Conservation (phyloP, 768 basidiomycete species). For the Daedalea quercina region DNA sequence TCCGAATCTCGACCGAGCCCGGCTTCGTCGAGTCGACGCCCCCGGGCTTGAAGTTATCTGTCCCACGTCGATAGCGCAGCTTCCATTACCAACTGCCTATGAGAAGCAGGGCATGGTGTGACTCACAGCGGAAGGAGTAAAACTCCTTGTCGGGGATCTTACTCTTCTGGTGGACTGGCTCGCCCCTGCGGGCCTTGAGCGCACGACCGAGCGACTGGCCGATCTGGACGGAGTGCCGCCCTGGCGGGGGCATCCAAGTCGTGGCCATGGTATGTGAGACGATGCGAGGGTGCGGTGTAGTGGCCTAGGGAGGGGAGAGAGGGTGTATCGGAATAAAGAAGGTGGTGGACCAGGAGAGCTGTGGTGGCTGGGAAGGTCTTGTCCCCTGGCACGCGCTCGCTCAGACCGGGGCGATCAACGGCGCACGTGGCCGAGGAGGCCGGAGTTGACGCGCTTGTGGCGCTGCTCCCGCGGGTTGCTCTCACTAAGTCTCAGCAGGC, state of each 20-base stretch:
- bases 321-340: no score
- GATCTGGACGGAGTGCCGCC: slow-evolving; percentile 51
- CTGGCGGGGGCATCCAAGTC: slow-evolving; percentile 53
- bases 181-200: slow-evolving; percentile 61
- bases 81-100: not conserved
- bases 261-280: not conserved
- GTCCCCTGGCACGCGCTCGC: no score
- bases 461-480: no score
- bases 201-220: slow-evolving; percentile 58
- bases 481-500: no score
- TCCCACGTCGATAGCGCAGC: not conserved
- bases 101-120: not conserved
- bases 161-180: slow-evolving; percentile 32
- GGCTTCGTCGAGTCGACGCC: slow-evolving; percentile 61
- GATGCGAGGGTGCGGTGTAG: no score
- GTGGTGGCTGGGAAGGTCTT: no score
- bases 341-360: no score
- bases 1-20: slow-evolving; percentile 58
- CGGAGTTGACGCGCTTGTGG: no score
- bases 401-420: no score
- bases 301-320: no score
- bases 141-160: slow-evolving; percentile 60
- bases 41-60: slow-evolving; percentile 74
- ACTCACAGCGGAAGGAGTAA: slow-evolving; percentile 71
- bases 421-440: no score